phyloP scores from a whole-genome alignment of 768 basidiomycete species.

The Boletus subparvulus region DNA sequence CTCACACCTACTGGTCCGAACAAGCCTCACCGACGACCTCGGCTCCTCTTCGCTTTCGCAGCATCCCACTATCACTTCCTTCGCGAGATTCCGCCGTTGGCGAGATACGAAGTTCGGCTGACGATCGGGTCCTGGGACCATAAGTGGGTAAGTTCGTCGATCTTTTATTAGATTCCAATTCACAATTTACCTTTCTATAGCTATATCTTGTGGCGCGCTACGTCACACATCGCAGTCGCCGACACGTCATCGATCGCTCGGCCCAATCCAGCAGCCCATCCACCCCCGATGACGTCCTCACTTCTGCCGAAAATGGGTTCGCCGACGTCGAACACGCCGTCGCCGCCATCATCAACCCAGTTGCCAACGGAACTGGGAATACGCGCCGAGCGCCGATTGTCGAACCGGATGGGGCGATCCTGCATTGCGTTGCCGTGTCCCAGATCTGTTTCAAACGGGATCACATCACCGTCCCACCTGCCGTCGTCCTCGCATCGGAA shows the following conservation, averaged over 20 bases:
- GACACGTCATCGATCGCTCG: background rate
- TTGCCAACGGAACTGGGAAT: background rate
- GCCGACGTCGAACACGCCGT: conserved; percentile 15
- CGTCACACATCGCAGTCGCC: conserved; percentile 49
- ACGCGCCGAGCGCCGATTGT: conserved; percentile 9
- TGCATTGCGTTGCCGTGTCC: conserved; percentile 65
- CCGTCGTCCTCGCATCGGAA: conserved; percentile 56
- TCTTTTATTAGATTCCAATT: background rate
- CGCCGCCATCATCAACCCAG: conserved; percentile 8
- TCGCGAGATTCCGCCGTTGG: conserved; percentile 65
- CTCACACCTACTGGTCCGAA: too few relatives aligned
- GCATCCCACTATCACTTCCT: conserved; percentile 70
- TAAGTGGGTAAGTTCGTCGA: conserved; percentile 62
- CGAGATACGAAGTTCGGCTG: conserved; percentile 59
- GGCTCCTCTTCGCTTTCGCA: conserved; percentile 17
- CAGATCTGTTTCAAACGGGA: conserved; percentile 69
- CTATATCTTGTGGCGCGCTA: conserved; percentile 63
- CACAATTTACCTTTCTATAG: conserved; percentile 31
- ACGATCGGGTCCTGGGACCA: conserved; percentile 65
- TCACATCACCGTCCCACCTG: conserved; percentile 72
- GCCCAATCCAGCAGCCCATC: conserved; percentile 30
- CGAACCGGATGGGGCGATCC: conserved; percentile 49
- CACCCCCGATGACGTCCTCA: conserved; percentile 12
- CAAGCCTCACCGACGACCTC: background rate
- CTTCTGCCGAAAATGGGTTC: conserved; percentile 2